Percentiles rank a stretch among this genome's conserved stretches.
Evolutionary conservation across 352 stramenopile species (phyloP).

Genomic region (Detonula confervacea): DNA sequence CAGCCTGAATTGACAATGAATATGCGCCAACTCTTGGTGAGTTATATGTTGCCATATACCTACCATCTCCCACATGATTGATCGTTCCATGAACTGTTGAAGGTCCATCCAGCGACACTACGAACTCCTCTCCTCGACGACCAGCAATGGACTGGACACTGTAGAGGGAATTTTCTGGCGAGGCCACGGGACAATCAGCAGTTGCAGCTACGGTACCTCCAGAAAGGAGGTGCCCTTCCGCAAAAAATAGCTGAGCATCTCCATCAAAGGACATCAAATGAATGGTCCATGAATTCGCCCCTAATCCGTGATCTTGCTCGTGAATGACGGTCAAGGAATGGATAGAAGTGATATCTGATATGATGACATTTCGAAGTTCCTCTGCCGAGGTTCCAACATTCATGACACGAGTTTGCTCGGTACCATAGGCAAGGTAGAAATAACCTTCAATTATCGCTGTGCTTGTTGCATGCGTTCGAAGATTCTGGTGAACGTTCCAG

Average conservation of each 20-base stretch:
- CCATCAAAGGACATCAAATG: constrained; percentile 90
- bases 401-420: constrained; percentile 86
- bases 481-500: constrained; percentile 86
- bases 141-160: constrained; percentile 56
- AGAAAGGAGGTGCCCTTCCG: constrained; percentile 70
- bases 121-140: constrained; percentile 65
- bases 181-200: constrained; percentile 49
- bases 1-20: constrained; percentile 87
- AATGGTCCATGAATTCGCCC: constrained; percentile 85
- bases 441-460: constrained; percentile 81
- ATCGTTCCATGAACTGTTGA: constrained; percentile 59
- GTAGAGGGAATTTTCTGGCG: constrained; percentile 19
- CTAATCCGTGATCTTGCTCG: constrained; percentile 77
- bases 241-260: constrained; percentile 65
- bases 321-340: constrained; percentile 83
- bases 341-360: constrained; percentile 86
- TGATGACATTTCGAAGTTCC: constrained; percentile 72
- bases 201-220: constrained; percentile 39
- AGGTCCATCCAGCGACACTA: constrained; percentile 59
- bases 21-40: constrained; percentile 89
- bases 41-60: constrained; percentile 90
- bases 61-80: constrained; percentile 75
- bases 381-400: constrained; percentile 79
- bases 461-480: constrained; percentile 31
- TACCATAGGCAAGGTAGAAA: constrained; percentile 88